Conservation (phyloP, 2,329 filamentous ascomycete species). For the Magnaporthiopsis poae region DNA sequence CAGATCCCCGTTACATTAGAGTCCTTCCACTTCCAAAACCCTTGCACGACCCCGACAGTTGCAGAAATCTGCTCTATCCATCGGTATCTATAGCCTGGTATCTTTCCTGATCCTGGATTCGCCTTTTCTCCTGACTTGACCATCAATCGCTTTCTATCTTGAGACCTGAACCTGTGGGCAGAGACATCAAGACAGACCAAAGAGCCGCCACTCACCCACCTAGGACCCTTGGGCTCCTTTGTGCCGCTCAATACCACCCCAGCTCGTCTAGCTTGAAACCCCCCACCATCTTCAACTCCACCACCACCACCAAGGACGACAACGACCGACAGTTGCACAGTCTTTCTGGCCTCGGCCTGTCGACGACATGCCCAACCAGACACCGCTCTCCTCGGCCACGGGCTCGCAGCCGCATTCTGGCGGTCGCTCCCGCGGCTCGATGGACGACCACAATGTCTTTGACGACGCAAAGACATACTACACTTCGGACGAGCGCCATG, state of each 20-base stretch:
- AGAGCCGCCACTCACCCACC: background rate
- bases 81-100: background rate
- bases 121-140: no score
- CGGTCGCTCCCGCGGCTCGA: slow-evolving; percentile 21
- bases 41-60: background rate
- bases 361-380: background rate
- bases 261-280: background rate
- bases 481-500: slow-evolving; percentile 43
- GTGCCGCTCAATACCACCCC: background rate
- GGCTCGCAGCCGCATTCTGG: slow-evolving; percentile 11
- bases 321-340: background rate
- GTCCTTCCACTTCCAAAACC: background rate
- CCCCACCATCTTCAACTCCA: background rate
- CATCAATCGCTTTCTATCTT: background rate
- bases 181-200: background rate
- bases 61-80: background rate
- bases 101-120: background rate
- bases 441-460: slow-evolving; percentile 39
- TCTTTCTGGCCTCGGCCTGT: background rate
- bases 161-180: background rate
- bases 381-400: slow-evolving; percentile 1
- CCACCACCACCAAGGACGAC: background rate
- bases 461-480: slow-evolving; percentile 53
- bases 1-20: background rate
- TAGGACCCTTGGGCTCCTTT: background rate